These are phyloP conservation scores for Scheffersomyces cryptocercus DNA, from an alignment of 1,139 yeast species.

Conservation along the genomic window DNA sequence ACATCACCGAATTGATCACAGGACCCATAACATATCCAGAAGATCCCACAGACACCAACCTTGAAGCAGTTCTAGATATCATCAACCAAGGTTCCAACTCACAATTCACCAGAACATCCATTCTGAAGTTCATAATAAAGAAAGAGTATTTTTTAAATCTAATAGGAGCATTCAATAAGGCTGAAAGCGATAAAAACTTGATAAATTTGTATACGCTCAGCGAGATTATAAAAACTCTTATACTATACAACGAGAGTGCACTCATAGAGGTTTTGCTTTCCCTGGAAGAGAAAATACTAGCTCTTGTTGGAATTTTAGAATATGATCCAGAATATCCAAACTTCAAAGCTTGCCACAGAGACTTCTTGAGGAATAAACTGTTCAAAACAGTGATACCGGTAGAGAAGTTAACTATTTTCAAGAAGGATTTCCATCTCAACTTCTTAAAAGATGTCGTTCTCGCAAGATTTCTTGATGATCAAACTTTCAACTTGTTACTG, in stretches of 20 bases:
- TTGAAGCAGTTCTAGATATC: slow-evolving; percentile 51
- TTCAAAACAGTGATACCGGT: slow-evolving; percentile 76
- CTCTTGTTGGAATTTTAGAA: slow-evolving; percentile 81
- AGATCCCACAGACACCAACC: slow-evolving; percentile 47
- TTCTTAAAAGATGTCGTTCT: slow-evolving; percentile 84
- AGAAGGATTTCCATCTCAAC: slow-evolving; percentile 73
- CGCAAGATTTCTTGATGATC: slow-evolving; percentile 80
- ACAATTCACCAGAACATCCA: slow-evolving; percentile 52
- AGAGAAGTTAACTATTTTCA: slow-evolving; percentile 57
- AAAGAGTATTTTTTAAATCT: slow-evolving; percentile 55
- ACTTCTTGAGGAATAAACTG: slow-evolving; percentile 56
- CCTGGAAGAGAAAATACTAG: slow-evolving; percentile 56
- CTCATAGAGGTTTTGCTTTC: slow-evolving; percentile 67
- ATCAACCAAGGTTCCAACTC: slow-evolving; percentile 61
- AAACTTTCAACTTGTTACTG: slow-evolving; percentile 63
- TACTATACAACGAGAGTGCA: slow-evolving; percentile 69
- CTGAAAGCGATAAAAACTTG: slow-evolving; percentile 53
- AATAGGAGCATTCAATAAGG: slow-evolving; percentile 50
- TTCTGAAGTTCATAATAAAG: slow-evolving; percentile 52
- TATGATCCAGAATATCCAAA: slow-evolving; percentile 86
- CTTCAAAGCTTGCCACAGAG: slow-evolving; percentile 77
- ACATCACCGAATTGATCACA: slow-evolving; percentile 72
- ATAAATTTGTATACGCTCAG: slow-evolving; percentile 63
- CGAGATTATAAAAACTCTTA: slow-evolving; percentile 67
- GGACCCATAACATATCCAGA: slow-evolving; percentile 79